phyloP scores from a whole-genome alignment of 306 rosid genomes.

The Pyrus communis region DNA sequence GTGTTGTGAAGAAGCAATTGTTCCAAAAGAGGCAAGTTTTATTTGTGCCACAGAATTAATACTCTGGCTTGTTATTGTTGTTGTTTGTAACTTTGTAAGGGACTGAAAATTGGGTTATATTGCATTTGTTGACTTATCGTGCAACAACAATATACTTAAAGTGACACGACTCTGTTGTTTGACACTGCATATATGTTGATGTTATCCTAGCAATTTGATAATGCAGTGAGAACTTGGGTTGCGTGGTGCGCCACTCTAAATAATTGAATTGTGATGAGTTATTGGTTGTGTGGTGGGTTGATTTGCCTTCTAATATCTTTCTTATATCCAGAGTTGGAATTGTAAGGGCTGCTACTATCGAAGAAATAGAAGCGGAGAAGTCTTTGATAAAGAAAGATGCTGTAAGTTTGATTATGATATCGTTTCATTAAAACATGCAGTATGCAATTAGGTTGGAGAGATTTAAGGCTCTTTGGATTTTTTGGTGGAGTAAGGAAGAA shows the following conservation, averaged over 20 bases:
- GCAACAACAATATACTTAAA: background rate
- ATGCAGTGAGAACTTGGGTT: background rate
- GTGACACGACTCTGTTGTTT: background rate
- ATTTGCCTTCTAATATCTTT: background rate
- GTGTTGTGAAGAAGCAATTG: conserved; percentile 18
- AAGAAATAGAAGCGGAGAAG: conserved; percentile 95
- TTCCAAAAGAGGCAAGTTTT: conserved; percentile 38
- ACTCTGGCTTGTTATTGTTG: background rate
- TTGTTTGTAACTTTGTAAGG: too few species aligned
- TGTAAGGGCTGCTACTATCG: conserved; percentile 82
- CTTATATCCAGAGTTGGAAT: conserved; percentile 25
- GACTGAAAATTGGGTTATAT: background rate
- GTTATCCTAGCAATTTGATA: background rate
- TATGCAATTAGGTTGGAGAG: background rate
- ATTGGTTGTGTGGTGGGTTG: background rate
- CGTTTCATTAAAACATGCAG: background rate
- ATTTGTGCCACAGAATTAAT: background rate
- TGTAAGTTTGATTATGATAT: conserved; percentile 34
- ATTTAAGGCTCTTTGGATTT: background rate
- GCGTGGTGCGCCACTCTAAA: background rate
- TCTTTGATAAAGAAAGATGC: conserved; percentile 64
- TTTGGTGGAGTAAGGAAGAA: background rate
- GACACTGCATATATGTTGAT: background rate
- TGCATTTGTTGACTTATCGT: background rate
- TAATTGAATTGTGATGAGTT: background rate